These are phyloP conservation scores for Trichoderma sp. DNA, from an alignment of 2,329 filamentous ascomycete species.

Conservation along the genomic window DNA sequence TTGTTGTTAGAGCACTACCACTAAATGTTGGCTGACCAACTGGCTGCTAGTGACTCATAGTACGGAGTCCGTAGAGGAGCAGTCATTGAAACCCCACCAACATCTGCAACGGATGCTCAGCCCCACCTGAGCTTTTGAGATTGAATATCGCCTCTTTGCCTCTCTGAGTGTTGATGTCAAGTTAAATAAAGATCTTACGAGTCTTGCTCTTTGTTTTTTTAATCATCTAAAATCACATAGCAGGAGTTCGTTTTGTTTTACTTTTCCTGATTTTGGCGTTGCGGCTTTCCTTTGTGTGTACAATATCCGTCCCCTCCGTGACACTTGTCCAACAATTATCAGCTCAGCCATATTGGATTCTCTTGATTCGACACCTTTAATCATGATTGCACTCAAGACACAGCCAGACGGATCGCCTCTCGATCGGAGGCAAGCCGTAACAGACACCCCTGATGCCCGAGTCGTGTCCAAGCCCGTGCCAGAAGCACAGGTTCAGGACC, in stretches of 20 bases:
- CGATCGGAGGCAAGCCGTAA: conserved; percentile 49
- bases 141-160: background rate
- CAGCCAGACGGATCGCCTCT: conserved; percentile 33
- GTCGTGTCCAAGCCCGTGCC: conserved; percentile 67
- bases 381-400: conserved; percentile 43
- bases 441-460: conserved; percentile 46
- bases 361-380: background rate
- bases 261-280: background rate
- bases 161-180: background rate
- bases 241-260: background rate
- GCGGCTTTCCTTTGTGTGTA: background rate
- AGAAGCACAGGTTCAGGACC: conserved; percentile 63
- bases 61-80: background rate
- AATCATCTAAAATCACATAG: background rate
- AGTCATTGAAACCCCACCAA: background rate
- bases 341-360: background rate
- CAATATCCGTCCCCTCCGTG: background rate
- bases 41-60: conserved; percentile 1
- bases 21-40: background rate
- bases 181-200: background rate
- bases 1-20: background rate
- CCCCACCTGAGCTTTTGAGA: background rate
- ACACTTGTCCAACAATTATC: background rate
- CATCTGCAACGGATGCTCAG: background rate
- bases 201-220: background rate